These are phyloP conservation scores for Coemansia sp. DNA, from an alignment of 192 early-diverging fungal genomes.

Conservation along the genomic window DNA sequence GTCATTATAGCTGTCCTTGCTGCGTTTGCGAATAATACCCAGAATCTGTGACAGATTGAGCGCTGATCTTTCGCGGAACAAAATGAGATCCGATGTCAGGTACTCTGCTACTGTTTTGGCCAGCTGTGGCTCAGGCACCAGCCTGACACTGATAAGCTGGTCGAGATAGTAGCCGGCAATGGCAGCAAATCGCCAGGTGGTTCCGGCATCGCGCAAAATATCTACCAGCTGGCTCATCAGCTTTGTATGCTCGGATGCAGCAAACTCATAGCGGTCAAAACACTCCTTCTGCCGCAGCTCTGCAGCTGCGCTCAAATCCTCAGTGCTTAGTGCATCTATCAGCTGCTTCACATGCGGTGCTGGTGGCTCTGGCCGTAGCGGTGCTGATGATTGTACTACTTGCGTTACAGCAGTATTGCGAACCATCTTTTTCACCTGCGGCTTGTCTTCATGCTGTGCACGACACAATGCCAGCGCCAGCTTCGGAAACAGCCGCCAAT, in stretches of 20 bases:
- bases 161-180: conserved; percentile 83
- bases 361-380: conserved; percentile 12
- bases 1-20: conserved; percentile 17
- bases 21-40: conserved; percentile 68
- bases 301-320: conserved; percentile 6
- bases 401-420: conserved; percentile 34
- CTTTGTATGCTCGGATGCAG: conserved; percentile 21
- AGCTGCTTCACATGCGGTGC: not conserved
- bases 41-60: conserved; percentile 61
- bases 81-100: conserved; percentile 68
- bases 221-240: conserved; percentile 56
- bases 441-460: conserved; percentile 54
- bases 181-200: conserved; percentile 81
- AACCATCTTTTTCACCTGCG: conserved; percentile 46
- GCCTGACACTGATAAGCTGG: conserved; percentile 61
- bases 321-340: conserved; percentile 3
- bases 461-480: conserved; percentile 45
- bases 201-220: conserved; percentile 57
- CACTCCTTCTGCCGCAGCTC: conserved; percentile 5
- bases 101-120: conserved; percentile 59
- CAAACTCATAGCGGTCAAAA: conserved; percentile 9
- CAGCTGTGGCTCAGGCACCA: conserved; percentile 56
- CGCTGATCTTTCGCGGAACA: conserved; percentile 67
- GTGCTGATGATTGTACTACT: conserved; percentile 27
- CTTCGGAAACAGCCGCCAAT: conserved; percentile 37